A percentile compares a stretch with the other conserved stretches of the same genome.
These are phyloP conservation scores for Trametes sp. DNA, from an alignment of 1,284 basidiomycete genomes.

Conservation along the genomic window DNA sequence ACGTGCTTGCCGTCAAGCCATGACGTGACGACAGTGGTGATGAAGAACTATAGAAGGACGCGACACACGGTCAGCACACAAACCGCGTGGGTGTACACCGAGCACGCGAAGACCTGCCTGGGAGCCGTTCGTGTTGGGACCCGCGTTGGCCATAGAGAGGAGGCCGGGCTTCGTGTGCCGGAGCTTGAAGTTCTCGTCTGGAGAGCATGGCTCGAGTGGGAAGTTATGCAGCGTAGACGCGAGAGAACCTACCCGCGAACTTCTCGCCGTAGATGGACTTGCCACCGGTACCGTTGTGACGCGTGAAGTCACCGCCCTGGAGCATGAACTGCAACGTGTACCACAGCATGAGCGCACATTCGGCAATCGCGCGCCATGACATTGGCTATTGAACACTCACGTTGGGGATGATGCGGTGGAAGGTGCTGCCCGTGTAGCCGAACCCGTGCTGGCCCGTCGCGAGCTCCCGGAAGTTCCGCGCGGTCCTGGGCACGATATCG, in stretches of 20 bases:
- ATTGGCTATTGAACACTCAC: conserved; percentile 41
- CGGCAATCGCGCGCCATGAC: too few relatives aligned
- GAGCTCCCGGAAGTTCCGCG: conserved; percentile 82
- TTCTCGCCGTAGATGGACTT: conserved; percentile 91
- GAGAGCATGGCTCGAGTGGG: neutral
- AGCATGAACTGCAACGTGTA: conserved; percentile 75
- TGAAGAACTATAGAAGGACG: conserved; percentile 70
- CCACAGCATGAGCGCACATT: neutral
- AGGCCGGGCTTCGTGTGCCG: conserved; percentile 85
- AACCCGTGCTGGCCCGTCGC: conserved; percentile 83
- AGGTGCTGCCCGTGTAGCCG: conserved; percentile 70
- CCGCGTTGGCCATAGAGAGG: conserved; percentile 92
- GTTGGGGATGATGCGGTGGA: conserved; percentile 87
- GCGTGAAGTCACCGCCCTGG: conserved; percentile 83
- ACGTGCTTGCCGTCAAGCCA: conserved; percentile 87
- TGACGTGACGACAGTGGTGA: conserved; percentile 81
- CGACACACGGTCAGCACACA: neutral
- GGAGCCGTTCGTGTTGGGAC: conserved; percentile 76
- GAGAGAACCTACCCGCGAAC: conserved; percentile 67
- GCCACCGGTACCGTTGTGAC: conserved; percentile 67
- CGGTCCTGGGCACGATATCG: conserved; percentile 74
- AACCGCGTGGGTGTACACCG: too few relatives aligned
- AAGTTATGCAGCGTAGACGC: neutral
- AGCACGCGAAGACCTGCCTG: conserved; percentile 50
- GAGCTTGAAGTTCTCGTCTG: conserved; percentile 88